Base-by-base conservation (phyloP, 2,329 filamentous ascomycete species). In the Tympanopsis confertula region DNA sequence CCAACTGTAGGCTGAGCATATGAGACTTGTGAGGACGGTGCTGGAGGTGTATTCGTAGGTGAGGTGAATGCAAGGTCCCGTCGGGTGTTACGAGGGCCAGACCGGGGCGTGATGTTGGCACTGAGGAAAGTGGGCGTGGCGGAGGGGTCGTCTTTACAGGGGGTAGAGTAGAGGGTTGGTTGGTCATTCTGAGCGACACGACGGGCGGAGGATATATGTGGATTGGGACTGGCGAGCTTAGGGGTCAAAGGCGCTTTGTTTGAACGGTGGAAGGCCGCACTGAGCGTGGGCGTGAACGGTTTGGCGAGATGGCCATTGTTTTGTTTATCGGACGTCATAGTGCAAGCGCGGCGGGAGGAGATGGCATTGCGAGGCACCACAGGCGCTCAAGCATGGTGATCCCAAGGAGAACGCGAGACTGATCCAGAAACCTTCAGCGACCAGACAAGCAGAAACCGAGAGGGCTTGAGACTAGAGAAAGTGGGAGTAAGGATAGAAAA, bases 91-190 rank as follows among this genome's bases (percentile, higher is more conserved):
- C 77, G 62, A 24, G 71, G 60, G 4, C 70, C 71, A 13, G 77
- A 78, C 44, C 78, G 67, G 32, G 77, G 78, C 15, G 78, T 82
- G 50, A 80, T 58, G 50, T 80, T 81, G 48, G 61, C 63, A 53
- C 56, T 71, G 37, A 77, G 56, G 47, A 68, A 67, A 40, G 10
- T 56, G 5, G 68, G 59, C 35, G 66, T 63, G 36, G 63, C 52
- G 44, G 59, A 52, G 45, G 62, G 57, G 36, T 69, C 65, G 22
- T 26, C 22, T n/a, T 26, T 26, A 15, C 10, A 13, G 12, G 12
- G 12, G 30, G 30, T 33, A 13, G 12, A 7, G 15, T 38, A 50
- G 52, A n/a, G 44, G 51, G 44, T 51, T 53, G 47, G 45, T 53
- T 48, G 42, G 55, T 47, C 45, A 49, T 47, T 44, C 41, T 40